Evolutionary conservation across 2,329 filamentous ascomycete species (phyloP).

Genomic region (Fusarium sp.): DNA sequence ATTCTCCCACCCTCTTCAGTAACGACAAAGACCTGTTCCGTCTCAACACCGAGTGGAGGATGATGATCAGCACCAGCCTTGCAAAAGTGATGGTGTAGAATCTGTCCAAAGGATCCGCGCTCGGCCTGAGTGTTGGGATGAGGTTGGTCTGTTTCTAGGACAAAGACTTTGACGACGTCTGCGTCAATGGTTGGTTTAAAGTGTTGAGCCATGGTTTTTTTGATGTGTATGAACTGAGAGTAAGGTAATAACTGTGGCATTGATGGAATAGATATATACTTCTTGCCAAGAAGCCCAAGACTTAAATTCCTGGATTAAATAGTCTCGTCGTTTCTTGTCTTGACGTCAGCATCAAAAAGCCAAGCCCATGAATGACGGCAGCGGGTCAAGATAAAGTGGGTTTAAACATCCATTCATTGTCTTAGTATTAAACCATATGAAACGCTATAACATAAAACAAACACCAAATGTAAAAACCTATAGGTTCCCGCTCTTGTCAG

Average conservation of each 20-base stretch:
- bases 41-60: slow-evolving; percentile 65
- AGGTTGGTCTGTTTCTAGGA: slow-evolving; percentile 68
- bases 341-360: slow-evolving; percentile 33
- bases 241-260: too few relatives aligned
- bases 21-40: slow-evolving; percentile 65
- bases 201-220: slow-evolving; percentile 38
- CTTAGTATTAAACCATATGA: not conserved
- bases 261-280: not conserved
- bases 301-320: not conserved
- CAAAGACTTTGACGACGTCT: slow-evolving; percentile 54
- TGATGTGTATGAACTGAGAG: not conserved
- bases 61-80: slow-evolving; percentile 62
- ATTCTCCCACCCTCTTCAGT: slow-evolving; percentile 59
- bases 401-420: not conserved
- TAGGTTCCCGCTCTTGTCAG: slow-evolving; percentile 8
- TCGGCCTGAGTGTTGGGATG: slow-evolving; percentile 61
- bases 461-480: not conserved
- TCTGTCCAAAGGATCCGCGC: slow-evolving; percentile 64
- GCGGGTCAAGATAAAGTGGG: slow-evolving; percentile 33
- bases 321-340: not conserved
- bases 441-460: not conserved
- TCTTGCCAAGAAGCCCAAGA: not conserved
- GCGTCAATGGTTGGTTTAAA: slow-evolving; percentile 41
- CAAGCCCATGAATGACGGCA: slow-evolving; percentile 36
- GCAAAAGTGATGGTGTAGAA: slow-evolving; percentile 62